Base-by-base conservation (phyloP, 176 grass and related monocot genomes). In the Cenchrus purpureus region DNA sequence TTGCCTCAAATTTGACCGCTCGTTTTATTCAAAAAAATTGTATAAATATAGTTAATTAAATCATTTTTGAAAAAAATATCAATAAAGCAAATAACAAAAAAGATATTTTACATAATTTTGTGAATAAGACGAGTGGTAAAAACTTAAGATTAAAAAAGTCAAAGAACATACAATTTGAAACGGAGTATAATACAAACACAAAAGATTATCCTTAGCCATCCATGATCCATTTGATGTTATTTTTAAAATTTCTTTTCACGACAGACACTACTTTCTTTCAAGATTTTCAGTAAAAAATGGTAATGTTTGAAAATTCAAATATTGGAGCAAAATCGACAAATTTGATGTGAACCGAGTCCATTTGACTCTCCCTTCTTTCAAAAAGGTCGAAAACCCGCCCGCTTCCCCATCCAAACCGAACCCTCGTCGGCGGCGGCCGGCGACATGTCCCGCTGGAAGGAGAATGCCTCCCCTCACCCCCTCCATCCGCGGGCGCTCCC, bases 381-480 rank as follows among this genome's bases (percentile, higher is more conserved):
- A 82, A 82, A 77, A 68, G 56, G 31, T 20, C 52, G 17, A 52
- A 51, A 51, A 2, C 68, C 42, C 19, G 20, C 8, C 20, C 17
- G 8, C 87, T 48, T 13, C 51, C 13, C 81, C 59, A 48, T 10
- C 46, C 83, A 81, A 86, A 78, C 46, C 83, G 76, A 86, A 78
- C 57, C 84, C 65, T 78, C 50, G 84, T 84, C 84, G 73, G 8
- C 72, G 43, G 28, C 45, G 69, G 68, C 3, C 74, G 82, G 82
- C 68, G 63, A 28, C 56, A 90, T 90, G 88, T 77, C 66, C 65
- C 66, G 58, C 65, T 79, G 66, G 88, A 90, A 90, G 79, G 84
- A 86, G 74, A 90, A 83, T 80, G 29, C 61, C 10, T 57, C 65
- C 7, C 46, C 78, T 55, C 63, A 53, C 12, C 79, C 66, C 57